These are phyloP conservation scores for Balamuthia mandrillaris DNA, from an alignment of 208 protist genomes.

Conservation along the genomic window DNA sequence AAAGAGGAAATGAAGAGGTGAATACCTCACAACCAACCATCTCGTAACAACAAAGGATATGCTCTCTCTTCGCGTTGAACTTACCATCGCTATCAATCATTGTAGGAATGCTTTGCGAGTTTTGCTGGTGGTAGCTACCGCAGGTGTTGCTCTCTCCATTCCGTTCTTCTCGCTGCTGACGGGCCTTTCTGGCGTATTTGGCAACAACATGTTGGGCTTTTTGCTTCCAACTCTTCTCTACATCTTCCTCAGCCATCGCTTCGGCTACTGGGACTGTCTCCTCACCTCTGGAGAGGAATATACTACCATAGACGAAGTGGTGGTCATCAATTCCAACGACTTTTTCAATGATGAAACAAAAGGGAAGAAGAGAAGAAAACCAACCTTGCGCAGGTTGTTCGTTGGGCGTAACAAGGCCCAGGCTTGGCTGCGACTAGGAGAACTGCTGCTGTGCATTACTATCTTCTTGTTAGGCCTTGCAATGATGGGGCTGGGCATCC, in stretches of 20 bases:
- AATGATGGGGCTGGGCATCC: slow-evolving; percentile 3
- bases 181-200: slow-evolving; percentile 8
- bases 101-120: neutral
- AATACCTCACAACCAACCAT: neutral
- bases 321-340: too few species aligned
- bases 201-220: slow-evolving; percentile 1
- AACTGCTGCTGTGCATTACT: neutral
- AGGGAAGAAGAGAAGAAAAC: too few species aligned
- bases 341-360: too few species aligned
- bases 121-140: neutral
- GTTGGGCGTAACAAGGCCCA: too few species aligned
- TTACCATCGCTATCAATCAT: neutral
- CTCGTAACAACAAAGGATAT: neutral
- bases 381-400: too few species aligned
- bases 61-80: neutral
- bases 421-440: neutral
- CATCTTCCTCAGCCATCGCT: neutral
- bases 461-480: neutral
- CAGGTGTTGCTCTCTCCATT: neutral
- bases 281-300: too few species aligned
- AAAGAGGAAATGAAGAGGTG: neutral
- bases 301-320: too few species aligned
- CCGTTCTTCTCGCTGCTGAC: slow-evolving; percentile 29
- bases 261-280: too few species aligned
- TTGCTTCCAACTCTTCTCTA: neutral